Evolutionary conservation across 78 protist genomes (phyloP).

Genomic region (Dictyostelium brefeldianum): DNA sequence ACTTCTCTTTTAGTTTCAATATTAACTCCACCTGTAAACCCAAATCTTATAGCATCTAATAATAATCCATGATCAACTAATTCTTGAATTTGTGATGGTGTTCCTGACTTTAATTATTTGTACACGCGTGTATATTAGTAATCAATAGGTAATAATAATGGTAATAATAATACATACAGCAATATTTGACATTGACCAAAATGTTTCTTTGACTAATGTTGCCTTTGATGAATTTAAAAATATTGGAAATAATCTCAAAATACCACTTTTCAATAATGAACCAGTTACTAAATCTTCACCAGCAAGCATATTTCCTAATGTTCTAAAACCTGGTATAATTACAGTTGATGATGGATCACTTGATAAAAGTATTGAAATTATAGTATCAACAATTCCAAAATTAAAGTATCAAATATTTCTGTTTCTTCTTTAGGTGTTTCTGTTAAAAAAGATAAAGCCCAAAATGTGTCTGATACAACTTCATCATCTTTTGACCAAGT

Average conservation of each 20-base stretch:
- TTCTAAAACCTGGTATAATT: constrained; percentile 10
- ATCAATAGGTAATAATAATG: not conserved
- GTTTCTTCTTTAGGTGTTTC: not conserved
- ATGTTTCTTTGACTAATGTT: not conserved
- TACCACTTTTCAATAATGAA: not conserved
- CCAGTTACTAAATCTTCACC: not conserved
- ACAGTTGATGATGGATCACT: not conserved
- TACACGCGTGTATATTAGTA: not conserved
- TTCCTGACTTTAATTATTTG: not conserved
- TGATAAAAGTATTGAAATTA: not conserved
- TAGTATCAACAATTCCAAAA: not conserved
- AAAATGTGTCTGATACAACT: not conserved
- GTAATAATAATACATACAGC: not conserved
- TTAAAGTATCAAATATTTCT: not conserved
- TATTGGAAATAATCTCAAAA: not conserved
- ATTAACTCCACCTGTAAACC: not conserved
- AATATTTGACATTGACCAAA: not conserved
- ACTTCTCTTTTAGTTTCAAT: not conserved
- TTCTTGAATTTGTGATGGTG: not conserved
- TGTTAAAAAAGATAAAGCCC: constrained; percentile 8
- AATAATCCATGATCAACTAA: not conserved
- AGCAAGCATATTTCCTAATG: not conserved
- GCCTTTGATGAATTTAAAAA: not conserved
- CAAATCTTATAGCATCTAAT: not conserved
- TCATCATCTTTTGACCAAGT: not conserved